phyloP scores from a whole-genome alignment of 2,329 filamentous ascomycete species.

The Monosporascus sp. region DNA sequence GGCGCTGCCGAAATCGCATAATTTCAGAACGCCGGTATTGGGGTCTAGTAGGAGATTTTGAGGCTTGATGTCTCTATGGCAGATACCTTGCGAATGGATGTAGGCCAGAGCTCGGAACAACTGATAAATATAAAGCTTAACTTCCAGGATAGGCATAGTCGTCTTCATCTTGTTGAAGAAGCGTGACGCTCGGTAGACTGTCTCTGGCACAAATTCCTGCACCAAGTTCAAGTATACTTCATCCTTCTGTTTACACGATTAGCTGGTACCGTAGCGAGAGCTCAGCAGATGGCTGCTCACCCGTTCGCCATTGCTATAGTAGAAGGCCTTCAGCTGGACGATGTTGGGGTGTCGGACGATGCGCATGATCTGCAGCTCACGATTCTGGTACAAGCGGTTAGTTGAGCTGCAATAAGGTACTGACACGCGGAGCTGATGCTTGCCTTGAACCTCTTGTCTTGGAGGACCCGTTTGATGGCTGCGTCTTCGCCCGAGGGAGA shows the following conservation, averaged over 20 bases:
- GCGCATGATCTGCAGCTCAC: conserved; percentile 98
- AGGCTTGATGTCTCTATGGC: conserved; percentile 97
- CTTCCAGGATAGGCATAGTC: conserved; percentile 96
- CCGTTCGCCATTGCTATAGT: conserved; percentile 97
- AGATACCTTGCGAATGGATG: conserved; percentile 98
- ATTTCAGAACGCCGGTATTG: conserved; percentile 83
- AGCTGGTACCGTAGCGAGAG: conserved; percentile 9
- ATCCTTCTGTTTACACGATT: conserved; percentile 62
- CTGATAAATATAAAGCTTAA: conserved; percentile 99
- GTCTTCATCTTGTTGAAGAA: conserved; percentile 99
- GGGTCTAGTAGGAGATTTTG: conserved; percentile 96
- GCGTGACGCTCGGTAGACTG: conserved; percentile 92
- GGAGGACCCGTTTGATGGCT: conserved; percentile 96
- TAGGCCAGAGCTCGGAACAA: conserved; percentile 97
- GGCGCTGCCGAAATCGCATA: conserved; percentile 97
- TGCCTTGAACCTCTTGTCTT: conserved; percentile 99
- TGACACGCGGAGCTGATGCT: conserved; percentile 9
- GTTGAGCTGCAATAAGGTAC: conserved; percentile 2
- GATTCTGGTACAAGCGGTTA: conserved; percentile 59
- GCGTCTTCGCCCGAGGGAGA: conserved; percentile 97
- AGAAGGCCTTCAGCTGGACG: conserved; percentile 97
- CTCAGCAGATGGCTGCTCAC: conserved; percentile 46
- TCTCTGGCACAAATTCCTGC: conserved; percentile 96
- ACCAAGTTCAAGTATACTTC: conserved; percentile 98
- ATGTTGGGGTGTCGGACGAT: conserved; percentile 99